These are phyloP conservation scores for Mucor plumbeus DNA, from an alignment of 371 early-diverging fungal genomes.

Conservation along the genomic window DNA sequence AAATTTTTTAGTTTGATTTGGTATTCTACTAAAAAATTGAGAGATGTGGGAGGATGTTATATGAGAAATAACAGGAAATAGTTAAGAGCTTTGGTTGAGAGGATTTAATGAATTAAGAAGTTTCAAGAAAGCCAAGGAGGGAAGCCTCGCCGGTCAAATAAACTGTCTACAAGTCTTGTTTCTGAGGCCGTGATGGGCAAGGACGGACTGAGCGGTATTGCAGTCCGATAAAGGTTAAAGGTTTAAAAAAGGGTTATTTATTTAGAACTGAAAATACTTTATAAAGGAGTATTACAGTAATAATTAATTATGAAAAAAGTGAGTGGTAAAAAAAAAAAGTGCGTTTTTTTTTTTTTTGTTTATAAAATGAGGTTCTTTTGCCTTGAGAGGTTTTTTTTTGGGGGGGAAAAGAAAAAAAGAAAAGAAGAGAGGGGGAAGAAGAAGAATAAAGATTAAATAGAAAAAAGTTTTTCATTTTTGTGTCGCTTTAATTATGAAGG, in stretches of 20 bases:
- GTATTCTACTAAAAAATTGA: not conserved
- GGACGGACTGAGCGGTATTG: conserved; percentile 52
- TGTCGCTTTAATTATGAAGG: not conserved
- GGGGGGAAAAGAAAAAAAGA: conserved; percentile 3
- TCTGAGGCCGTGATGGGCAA: conserved; percentile 75
- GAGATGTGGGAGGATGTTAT: not conserved
- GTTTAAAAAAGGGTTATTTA: conserved; percentile 27
- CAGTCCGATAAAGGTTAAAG: conserved; percentile 53
- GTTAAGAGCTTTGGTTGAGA: conserved; percentile 9
- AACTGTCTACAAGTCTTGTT: conserved; percentile 65
- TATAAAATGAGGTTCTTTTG: conserved; percentile 25
- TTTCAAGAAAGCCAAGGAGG: conserved; percentile 70
- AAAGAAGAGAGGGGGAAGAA: not conserved
- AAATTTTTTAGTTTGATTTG: not conserved
- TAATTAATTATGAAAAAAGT: not conserved
- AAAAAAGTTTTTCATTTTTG: conserved; percentile 12
- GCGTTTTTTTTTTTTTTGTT: conserved; percentile 11
- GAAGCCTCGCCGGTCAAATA: conserved; percentile 69
- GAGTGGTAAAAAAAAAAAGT: conserved; percentile 1
- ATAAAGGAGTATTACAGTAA: conserved; percentile 31
- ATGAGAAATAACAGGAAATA: not conserved
- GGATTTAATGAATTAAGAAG: conserved; percentile 18
- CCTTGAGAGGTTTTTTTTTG: conserved; percentile 11
- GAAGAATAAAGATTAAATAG: not conserved
- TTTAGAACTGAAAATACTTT: conserved; percentile 36